These are phyloP conservation scores for Chenopodium formosanum DNA, from an alignment of 148 eudicot genomes.

Conservation along the genomic window DNA sequence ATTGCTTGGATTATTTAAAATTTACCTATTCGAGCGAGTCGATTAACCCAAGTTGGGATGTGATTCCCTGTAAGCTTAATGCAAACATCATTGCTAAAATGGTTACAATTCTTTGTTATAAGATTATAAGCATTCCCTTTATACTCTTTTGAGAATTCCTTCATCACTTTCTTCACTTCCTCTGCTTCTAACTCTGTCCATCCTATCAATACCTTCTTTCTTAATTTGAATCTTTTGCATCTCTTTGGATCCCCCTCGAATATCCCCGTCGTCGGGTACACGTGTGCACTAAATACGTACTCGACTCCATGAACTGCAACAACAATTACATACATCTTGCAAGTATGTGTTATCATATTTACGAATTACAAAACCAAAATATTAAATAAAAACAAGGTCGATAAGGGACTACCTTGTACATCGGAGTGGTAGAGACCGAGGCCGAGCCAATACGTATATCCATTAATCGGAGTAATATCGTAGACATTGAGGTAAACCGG, in stretches of 20 bases:
- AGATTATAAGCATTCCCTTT: conserved; percentile 61
- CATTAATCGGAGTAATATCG: conserved; percentile 48
- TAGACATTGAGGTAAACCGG: conserved; percentile 29
- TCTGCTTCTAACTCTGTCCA: conserved; percentile 42
- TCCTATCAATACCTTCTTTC: conserved; percentile 55
- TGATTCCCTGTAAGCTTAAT: conserved; percentile 51
- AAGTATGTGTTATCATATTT: neutral
- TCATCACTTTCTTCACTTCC: conserved; percentile 54
- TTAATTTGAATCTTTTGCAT: conserved; percentile 55
- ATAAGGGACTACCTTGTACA: conserved; percentile 45
- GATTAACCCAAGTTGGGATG: conserved; percentile 68
- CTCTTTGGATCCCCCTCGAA: conserved; percentile 57
- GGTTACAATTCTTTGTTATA: conserved; percentile 20
- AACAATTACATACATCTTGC: too few relatives aligned
- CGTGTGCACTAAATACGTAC: conserved; percentile 67
- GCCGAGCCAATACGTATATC: conserved; percentile 70
- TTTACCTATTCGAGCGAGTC: conserved; percentile 58
- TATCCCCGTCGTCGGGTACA: conserved; percentile 52
- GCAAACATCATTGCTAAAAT: conserved; percentile 58
- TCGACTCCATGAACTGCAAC: conserved; percentile 57
- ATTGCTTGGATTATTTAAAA: too few relatives aligned
- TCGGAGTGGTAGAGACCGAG: conserved; percentile 74
- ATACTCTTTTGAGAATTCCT: conserved; percentile 44
- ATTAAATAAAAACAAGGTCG: too few relatives aligned
- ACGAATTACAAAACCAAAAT: too few relatives aligned